These are phyloP conservation scores for Amylocystis lapponica DNA, from an alignment of 768 basidiomycete species.

Conservation along the genomic window DNA sequence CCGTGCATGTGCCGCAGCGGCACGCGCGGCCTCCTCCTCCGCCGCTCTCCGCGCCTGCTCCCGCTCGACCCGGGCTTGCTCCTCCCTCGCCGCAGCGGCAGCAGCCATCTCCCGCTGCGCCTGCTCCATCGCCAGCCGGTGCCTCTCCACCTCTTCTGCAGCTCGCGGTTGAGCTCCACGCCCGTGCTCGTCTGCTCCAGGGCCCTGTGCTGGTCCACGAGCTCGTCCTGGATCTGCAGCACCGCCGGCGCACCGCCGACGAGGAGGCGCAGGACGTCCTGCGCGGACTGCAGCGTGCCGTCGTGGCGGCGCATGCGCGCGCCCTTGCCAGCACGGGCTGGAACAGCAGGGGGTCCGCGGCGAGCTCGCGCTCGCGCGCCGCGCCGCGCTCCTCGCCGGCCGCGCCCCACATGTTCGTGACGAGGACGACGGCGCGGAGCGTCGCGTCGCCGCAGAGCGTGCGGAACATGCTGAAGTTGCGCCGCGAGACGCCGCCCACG, in stretches of 20 bases:
- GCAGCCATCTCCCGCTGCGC: not conserved
- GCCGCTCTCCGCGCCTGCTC: not conserved
- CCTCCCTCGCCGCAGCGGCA: not conserved
- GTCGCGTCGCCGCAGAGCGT: constrained; percentile 28
- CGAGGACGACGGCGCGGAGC: constrained; percentile 24
- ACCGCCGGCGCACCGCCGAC: constrained; percentile 1
- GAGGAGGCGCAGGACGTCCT: constrained; percentile 1
- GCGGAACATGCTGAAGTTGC: constrained; percentile 29
- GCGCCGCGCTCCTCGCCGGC: constrained; percentile 3
- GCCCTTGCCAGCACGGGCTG: constrained; percentile 6
- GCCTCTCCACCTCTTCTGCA: not conserved
- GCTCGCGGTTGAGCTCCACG: constrained; percentile 12
- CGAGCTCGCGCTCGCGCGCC: constrained; percentile 10
- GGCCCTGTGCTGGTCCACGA: constrained; percentile 1
- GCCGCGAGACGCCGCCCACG: constrained; percentile 25
- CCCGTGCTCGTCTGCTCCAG: constrained; percentile 8
- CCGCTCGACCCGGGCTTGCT: not conserved
- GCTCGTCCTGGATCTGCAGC: constrained; percentile 6
- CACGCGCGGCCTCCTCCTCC: not conserved
- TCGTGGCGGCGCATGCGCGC: constrained; percentile 10
- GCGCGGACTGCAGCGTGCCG: constrained; percentile 5
- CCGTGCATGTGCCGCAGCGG: not conserved
- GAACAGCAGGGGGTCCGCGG: constrained; percentile 6
- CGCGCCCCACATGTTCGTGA: constrained; percentile 34
- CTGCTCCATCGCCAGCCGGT: constrained; percentile 2